Evolutionary conservation across 495 filamentous ascomycete species (phyloP).

Genomic region (Daldinia concentrica): DNA sequence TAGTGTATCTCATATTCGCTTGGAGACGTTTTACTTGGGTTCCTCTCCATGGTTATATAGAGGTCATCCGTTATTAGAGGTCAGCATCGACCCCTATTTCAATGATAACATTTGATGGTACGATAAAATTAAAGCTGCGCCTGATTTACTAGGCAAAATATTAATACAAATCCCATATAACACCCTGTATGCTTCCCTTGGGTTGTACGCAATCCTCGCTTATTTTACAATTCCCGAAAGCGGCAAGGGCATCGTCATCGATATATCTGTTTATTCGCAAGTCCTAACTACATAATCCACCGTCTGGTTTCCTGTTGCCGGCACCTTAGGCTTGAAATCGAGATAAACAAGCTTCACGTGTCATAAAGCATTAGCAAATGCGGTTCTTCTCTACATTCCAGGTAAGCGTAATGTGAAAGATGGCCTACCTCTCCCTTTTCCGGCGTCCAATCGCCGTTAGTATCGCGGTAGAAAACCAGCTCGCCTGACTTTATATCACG

Average conservation of each 20-base stretch:
- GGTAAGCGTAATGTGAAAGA: not conserved
- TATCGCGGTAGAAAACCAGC: conserved; percentile 54
- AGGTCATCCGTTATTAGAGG: too few species aligned
- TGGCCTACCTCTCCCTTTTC: conserved; percentile 42
- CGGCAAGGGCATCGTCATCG: not conserved
- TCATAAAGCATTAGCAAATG: not conserved
- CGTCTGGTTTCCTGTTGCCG: conserved; percentile 50
- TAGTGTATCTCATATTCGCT: too few species aligned
- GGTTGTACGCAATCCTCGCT: too few species aligned
- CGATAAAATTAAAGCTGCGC: too few species aligned
- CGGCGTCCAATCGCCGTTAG: conserved; percentile 52
- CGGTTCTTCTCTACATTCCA: not conserved
- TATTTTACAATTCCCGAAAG: not conserved
- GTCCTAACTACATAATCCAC: conserved; percentile 51
- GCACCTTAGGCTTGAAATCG: conserved; percentile 55
- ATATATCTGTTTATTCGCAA: conserved; percentile 40
- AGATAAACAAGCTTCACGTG: conserved; percentile 48
- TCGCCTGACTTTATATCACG: conserved; percentile 50
- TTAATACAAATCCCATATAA: too few species aligned
- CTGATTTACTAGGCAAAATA: too few species aligned
- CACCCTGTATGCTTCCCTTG: too few species aligned
- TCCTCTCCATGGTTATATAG: too few species aligned
- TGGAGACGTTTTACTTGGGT: too few species aligned
- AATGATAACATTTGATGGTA: too few species aligned
- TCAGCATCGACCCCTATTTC: too few species aligned